Evolutionary conservation across 2,329 filamentous ascomycete genomes (phyloP).

Genomic region (Aspergillus ibericus): DNA sequence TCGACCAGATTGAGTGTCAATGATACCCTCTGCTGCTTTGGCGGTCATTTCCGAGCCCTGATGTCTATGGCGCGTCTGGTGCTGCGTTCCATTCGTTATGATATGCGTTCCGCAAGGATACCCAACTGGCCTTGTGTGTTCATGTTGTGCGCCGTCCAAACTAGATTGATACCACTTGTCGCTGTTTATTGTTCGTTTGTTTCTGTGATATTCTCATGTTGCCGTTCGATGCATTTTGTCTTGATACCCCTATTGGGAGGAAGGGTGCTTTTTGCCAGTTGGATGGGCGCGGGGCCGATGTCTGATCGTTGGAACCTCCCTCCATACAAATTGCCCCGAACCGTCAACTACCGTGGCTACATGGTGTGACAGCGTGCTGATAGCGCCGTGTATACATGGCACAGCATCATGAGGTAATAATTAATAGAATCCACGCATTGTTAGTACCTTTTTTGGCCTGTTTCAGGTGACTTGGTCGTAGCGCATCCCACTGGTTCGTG

Average conservation of each 20-base stretch:
- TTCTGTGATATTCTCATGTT: conserved; percentile 22
- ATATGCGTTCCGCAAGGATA: conserved; percentile 35
- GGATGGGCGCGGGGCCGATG: conserved; percentile 18
- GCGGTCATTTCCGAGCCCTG: conserved; percentile 26
- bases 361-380: conserved; percentile 15
- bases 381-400: conserved; percentile 24
- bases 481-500: neutral
- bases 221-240: conserved; percentile 28
- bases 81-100: conserved; percentile 35
- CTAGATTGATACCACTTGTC: conserved; percentile 42
- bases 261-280: conserved; percentile 27
- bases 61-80: conserved; percentile 18
- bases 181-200: conserved; percentile 34
- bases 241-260: conserved; percentile 38
- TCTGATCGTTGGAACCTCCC: conserved; percentile 17
- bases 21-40: conserved; percentile 33
- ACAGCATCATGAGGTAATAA: conserved; percentile 38
- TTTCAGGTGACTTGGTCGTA: neutral
- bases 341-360: conserved; percentile 23
- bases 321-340: conserved; percentile 26
- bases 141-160: conserved; percentile 28
- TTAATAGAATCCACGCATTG: conserved; percentile 38
- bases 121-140: conserved; percentile 24
- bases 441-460: conserved; percentile 10
- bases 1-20: conserved; percentile 25